phyloP scores from a whole-genome alignment of 2,329 filamentous ascomycete genomes.

The Claviceps sp. region DNA sequence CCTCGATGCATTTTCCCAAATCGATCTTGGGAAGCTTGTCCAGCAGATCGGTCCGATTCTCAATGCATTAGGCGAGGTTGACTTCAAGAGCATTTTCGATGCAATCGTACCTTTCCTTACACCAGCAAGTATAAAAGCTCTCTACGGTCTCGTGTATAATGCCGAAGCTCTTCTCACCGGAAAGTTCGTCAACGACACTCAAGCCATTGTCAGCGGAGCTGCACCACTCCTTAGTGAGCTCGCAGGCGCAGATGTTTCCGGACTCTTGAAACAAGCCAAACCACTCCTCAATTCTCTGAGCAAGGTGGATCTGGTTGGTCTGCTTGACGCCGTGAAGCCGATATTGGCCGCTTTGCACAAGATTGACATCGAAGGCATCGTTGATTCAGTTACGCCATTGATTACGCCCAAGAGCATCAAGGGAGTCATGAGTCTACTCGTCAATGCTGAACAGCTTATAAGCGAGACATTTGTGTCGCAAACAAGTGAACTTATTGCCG shows the following conservation, averaged over 20 bases:
- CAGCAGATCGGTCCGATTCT: constrained; percentile 18
- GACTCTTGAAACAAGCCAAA: constrained; percentile 21
- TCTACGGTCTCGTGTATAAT: constrained; percentile 23
- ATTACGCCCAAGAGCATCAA: constrained; percentile 26
- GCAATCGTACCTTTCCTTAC: constrained; percentile 22
- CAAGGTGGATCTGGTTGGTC: constrained; percentile 20
- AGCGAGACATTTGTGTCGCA: constrained; percentile 27
- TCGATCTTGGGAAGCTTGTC: constrained; percentile 15
- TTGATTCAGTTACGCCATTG: constrained; percentile 25
- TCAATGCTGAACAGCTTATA: constrained; percentile 25
- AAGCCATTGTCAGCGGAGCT: constrained; percentile 23
- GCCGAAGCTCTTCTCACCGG: constrained; percentile 24
- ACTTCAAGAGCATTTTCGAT: constrained; percentile 20
- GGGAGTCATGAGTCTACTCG: constrained; percentile 22
- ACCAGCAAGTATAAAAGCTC: constrained; percentile 18
- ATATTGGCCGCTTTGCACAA: constrained; percentile 23
- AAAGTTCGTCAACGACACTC: constrained; percentile 28
- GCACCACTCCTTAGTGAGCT: constrained; percentile 24
- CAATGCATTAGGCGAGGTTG: constrained; percentile 17
- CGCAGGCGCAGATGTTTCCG: constrained; percentile 22
- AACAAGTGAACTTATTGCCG: constrained; percentile 28
- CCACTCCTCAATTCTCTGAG: constrained; percentile 23
- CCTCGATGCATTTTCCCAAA: constrained; percentile 18
- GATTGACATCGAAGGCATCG: constrained; percentile 23
- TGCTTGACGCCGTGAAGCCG: constrained; percentile 22